These are phyloP conservation scores for Smallanthus sonchifolius DNA, from an alignment of 129 eudicot genomes.

Conservation along the genomic window DNA sequence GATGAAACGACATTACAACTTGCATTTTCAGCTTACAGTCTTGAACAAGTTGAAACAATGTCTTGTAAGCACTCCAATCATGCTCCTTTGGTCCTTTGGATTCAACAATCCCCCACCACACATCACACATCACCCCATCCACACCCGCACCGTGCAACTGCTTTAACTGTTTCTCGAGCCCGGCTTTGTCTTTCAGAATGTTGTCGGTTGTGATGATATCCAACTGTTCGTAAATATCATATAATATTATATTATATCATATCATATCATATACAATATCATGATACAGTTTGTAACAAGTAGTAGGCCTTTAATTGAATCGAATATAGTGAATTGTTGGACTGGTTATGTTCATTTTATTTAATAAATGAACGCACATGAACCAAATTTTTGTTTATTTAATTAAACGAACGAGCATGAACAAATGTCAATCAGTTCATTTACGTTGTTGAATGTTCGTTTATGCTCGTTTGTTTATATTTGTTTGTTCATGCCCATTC, in stretches of 20 bases:
- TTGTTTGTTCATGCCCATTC: too few species aligned
- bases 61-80: constrained; percentile 72
- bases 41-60: constrained; percentile 63
- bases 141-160: constrained; percentile 59
- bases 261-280: too few species aligned
- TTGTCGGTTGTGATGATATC: constrained; percentile 57
- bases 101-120: constrained; percentile 97
- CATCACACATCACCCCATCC: constrained; percentile 96
- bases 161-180: constrained; percentile 57
- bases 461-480: too few species aligned
- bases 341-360: too few species aligned
- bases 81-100: constrained; percentile 74
- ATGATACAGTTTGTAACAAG: too few species aligned
- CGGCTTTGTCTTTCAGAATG: constrained; percentile 41
- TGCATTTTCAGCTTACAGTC: constrained; percentile 61
- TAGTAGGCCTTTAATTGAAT: too few species aligned
- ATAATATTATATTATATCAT: not conserved
- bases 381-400: too few species aligned
- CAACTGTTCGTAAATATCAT: constrained; percentile 35
- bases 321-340: too few species aligned
- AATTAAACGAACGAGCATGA: too few species aligned
- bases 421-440: too few species aligned
- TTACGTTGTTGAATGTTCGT: too few species aligned
- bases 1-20: constrained; percentile 96
- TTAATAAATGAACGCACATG: too few species aligned